Conservation (phyloP, 176 grass and related monocot genomes). For the Bolboschoenus planiculmis region DNA sequence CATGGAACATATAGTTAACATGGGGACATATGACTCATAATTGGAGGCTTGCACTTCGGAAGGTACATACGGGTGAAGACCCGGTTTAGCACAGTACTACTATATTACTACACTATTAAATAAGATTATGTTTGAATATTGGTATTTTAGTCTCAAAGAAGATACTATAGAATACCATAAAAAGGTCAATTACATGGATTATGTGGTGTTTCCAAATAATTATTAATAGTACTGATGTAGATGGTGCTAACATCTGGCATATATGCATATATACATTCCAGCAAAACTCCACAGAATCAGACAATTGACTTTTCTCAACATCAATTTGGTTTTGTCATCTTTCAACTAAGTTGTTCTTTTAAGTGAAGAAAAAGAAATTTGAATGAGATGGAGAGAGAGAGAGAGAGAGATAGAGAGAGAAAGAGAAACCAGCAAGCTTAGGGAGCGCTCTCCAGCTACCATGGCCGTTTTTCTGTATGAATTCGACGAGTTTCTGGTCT, state of each 20-base stretch:
- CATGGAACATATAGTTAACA: background rate
- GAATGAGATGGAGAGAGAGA: conserved; percentile 2
- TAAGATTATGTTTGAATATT: background rate
- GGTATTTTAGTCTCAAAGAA: background rate
- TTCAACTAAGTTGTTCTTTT: background rate
- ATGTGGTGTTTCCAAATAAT: background rate
- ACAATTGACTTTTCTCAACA: background rate
- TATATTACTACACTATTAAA: background rate
- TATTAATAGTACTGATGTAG: background rate
- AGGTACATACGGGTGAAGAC: background rate
- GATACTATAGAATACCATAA: background rate
- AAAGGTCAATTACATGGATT: background rate
- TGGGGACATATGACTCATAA: too few relatives aligned
- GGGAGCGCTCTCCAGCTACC: conserved; percentile 35
- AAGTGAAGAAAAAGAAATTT: background rate
- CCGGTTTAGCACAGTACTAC: background rate
- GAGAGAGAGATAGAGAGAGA: conserved; percentile 24
- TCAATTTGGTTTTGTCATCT: background rate
- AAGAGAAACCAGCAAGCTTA: conserved; percentile 32
- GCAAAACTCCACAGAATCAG: background rate
- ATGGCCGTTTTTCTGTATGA: conserved; percentile 32
- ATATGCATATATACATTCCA: background rate
- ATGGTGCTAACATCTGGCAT: background rate
- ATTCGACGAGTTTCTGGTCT: conserved; percentile 28
- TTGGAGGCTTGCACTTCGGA: background rate